Conservation (phyloP, 2,329 filamentous ascomycete genomes). For the Capronia coronata region DNA sequence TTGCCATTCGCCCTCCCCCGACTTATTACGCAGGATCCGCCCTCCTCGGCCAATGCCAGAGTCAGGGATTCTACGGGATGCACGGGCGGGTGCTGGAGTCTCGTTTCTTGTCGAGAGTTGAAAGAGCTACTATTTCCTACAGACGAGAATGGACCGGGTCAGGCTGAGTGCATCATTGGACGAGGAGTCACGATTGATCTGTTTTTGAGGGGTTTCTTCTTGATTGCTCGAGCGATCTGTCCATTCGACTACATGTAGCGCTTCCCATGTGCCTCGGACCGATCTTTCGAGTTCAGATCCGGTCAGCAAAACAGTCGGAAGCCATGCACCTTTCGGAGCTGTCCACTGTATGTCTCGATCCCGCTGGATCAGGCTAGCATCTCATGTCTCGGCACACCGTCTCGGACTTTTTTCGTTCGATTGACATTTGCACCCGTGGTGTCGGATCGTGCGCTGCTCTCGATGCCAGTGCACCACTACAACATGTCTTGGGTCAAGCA, state of each 20-base stretch:
- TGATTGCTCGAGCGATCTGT: background rate
- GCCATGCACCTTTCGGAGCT: background rate
- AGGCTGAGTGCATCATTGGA: conserved; percentile 12
- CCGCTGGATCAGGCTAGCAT: no score
- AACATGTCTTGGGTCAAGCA: background rate
- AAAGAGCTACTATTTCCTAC: no score
- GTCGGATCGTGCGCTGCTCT: background rate
- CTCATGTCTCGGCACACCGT: background rate
- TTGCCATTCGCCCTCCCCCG: background rate
- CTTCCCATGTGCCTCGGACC: background rate
- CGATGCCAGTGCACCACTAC: background rate
- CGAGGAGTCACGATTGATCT: background rate
- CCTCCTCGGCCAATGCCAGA: no score
- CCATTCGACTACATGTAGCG: background rate
- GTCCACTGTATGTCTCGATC: background rate
- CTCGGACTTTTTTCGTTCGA: background rate
- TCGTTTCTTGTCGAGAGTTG: no score
- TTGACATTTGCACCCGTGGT: background rate
- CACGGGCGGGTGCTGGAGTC: no score
- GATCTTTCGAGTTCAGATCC: background rate
- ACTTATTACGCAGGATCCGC: background rate
- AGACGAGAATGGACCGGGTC: conserved; percentile 20
- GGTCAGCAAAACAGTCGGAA: background rate
- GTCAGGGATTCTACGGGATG: background rate
- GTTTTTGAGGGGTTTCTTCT: background rate